Evolutionary conservation across 2,329 filamentous ascomycete genomes (phyloP).

Genomic region (Cladosporium sp.): DNA sequence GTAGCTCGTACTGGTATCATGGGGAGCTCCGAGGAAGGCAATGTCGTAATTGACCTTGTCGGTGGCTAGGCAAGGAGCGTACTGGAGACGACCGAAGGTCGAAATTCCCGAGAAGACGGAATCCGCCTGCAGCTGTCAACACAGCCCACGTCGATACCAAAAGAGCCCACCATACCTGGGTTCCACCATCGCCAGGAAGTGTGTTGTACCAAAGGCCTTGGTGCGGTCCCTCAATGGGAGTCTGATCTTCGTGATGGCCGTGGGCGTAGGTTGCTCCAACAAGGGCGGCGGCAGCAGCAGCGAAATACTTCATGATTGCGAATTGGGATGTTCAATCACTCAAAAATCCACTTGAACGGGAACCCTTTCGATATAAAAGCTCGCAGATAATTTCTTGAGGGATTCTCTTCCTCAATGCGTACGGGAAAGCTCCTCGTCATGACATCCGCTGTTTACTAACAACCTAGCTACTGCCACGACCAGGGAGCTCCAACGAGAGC

Average conservation of each 20-base stretch:
- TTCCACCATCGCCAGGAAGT: slow-evolving; percentile 80
- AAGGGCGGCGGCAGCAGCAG: slow-evolving; percentile 27
- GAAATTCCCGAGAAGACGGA: slow-evolving; percentile 87
- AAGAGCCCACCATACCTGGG: slow-evolving; percentile 57
- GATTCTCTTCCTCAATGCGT: background rate
- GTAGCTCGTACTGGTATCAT: slow-evolving; percentile 85
- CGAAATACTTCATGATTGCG: slow-evolving; percentile 14
- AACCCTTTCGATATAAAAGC: background rate
- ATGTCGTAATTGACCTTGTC: slow-evolving; percentile 75
- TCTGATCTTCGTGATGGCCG: slow-evolving; percentile 58
- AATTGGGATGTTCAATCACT: background rate
- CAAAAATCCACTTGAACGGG: background rate
- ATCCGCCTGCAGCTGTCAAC: slow-evolving; percentile 61
- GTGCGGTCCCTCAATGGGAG: slow-evolving; percentile 66
- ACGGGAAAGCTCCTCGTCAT: background rate
- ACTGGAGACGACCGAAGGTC: slow-evolving; percentile 78
- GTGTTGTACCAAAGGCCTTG: slow-evolving; percentile 79
- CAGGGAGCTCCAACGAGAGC: slow-evolving; percentile 5
- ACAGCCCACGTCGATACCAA: background rate
- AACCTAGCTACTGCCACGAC: background rate
- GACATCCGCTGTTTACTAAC: slow-evolving; percentile 18
- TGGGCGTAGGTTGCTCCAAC: slow-evolving; percentile 60
- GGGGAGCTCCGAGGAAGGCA: slow-evolving; percentile 81
- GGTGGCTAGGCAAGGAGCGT: slow-evolving; percentile 72
- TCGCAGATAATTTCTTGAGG: background rate